These are phyloP conservation scores for Wickerhamomyces strasburgensis DNA, from an alignment of 805 yeast genomes.

Conservation along the genomic window DNA sequence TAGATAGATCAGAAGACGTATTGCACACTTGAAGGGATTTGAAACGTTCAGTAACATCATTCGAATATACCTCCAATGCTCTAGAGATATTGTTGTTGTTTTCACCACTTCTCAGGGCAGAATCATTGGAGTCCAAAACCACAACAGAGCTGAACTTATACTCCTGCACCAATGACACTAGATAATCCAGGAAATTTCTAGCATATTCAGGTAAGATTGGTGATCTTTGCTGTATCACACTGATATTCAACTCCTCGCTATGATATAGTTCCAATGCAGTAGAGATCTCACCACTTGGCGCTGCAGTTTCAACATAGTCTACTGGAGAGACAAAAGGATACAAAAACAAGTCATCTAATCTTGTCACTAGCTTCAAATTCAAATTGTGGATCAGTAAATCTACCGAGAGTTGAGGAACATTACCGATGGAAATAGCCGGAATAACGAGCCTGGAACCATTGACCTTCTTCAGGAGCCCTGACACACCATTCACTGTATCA, in stretches of 20 bases:
- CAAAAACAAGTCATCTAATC: conserved; percentile 54
- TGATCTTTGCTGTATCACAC: conserved; percentile 76
- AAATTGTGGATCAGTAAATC: conserved; percentile 71
- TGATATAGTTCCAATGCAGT: conserved; percentile 65
- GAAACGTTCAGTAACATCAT: conserved; percentile 15
- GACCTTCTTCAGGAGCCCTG: background rate
- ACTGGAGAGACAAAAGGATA: conserved; percentile 84
- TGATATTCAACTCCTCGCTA: conserved; percentile 34
- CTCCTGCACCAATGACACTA: conserved; percentile 45
- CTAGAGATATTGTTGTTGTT: conserved; percentile 9
- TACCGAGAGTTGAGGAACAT: conserved; percentile 77
- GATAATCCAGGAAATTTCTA: conserved; percentile 43
- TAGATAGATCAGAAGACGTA: conserved; percentile 7
- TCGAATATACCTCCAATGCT: conserved; percentile 17
- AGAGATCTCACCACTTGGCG: conserved; percentile 31
- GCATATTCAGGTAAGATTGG: conserved; percentile 72
- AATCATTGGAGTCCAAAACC: conserved; percentile 69
- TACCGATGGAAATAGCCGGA: conserved; percentile 84
- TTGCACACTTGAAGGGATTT: conserved; percentile 12
- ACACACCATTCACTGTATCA: background rate
- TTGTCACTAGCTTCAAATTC: conserved; percentile 47
- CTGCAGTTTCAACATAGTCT: conserved; percentile 37
- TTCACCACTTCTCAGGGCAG: conserved; percentile 40
- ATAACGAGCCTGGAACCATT: conserved; percentile 50
- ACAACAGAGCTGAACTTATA: conserved; percentile 41